Conservation (phyloP, 805 yeast species). For the Starmerella roubikii region DNA sequence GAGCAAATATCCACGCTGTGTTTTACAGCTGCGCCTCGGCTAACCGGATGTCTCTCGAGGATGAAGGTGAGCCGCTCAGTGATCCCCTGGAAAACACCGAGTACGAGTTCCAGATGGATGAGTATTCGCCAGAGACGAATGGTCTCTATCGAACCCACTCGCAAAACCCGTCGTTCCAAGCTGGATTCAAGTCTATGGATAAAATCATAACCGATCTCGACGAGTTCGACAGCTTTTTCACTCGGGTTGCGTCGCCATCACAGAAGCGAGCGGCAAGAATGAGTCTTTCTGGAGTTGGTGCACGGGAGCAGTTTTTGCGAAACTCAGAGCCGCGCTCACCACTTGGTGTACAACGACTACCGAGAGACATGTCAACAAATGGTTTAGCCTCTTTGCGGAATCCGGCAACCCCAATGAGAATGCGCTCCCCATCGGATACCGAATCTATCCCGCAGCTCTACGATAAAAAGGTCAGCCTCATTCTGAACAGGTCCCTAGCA, state of each 20-base stretch:
- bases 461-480: constrained; percentile 66
- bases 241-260: constrained; percentile 12
- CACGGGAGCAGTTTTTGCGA: not conserved
- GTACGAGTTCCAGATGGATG: constrained; percentile 21
- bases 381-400: not conserved
- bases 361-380: no score
- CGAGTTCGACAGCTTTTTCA: constrained; percentile 22
- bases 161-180: not conserved
- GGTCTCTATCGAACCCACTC: constrained; percentile 7
- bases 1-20: constrained; percentile 91
- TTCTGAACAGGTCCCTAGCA: constrained; percentile 57
- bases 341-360: not conserved
- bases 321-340: no score
- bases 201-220: constrained; percentile 21
- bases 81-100: not conserved
- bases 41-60: not conserved
- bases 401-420: constrained; percentile 2
- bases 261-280: not conserved
- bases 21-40: constrained; percentile 61
- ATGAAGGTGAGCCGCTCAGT: not conserved
- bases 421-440: constrained; percentile 12
- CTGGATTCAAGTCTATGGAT: constrained; percentile 18
- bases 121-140: constrained; percentile 12
- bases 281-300: not conserved
- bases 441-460: constrained; percentile 48